These are phyloP conservation scores for Verticillium klebahnii DNA, from an alignment of 2,329 filamentous ascomycete species.

Conservation along the genomic window DNA sequence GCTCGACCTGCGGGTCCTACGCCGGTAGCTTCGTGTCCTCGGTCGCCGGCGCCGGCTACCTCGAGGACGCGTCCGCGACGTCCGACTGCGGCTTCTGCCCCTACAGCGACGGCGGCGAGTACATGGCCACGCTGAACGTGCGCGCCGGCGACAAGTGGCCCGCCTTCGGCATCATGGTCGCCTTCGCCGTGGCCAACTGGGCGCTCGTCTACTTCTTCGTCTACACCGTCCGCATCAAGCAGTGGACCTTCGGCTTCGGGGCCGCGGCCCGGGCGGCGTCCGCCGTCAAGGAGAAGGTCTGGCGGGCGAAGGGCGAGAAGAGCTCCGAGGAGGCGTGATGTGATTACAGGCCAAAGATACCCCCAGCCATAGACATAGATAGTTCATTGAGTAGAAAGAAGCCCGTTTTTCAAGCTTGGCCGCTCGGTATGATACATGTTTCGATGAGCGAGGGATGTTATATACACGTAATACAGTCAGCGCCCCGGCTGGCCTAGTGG, in stretches of 20 bases:
- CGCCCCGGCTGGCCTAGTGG: constrained; percentile 18
- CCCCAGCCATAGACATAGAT: background rate
- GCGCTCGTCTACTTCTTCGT: constrained; percentile 72
- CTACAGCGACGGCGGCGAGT: constrained; percentile 54
- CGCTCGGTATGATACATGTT: too few species aligned
- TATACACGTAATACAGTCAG: background rate
- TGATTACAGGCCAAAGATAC: background rate
- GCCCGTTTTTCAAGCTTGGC: background rate
- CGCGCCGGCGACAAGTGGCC: constrained; percentile 58
- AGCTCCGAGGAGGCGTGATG: background rate
- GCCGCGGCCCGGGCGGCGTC: too few species aligned
- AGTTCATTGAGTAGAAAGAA: background rate
- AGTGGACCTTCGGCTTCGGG: constrained; percentile 67
- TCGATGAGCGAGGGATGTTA: background rate
- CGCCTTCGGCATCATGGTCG: constrained; percentile 64
- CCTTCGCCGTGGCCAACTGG: constrained; percentile 68
- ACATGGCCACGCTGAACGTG: constrained; percentile 53
- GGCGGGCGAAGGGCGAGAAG: background rate
- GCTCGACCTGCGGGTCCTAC: constrained; percentile 61
- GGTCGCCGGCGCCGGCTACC: constrained; percentile 47
- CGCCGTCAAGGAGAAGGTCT: background rate
- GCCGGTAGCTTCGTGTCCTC: constrained; percentile 52
- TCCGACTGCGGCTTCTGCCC: constrained; percentile 65
- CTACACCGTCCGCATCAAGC: constrained; percentile 64
- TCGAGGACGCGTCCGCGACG: constrained; percentile 57